These are phyloP conservation scores for Rhizophagus clarus DNA, from an alignment of 192 early-diverging fungal species.

Conservation along the genomic window DNA sequence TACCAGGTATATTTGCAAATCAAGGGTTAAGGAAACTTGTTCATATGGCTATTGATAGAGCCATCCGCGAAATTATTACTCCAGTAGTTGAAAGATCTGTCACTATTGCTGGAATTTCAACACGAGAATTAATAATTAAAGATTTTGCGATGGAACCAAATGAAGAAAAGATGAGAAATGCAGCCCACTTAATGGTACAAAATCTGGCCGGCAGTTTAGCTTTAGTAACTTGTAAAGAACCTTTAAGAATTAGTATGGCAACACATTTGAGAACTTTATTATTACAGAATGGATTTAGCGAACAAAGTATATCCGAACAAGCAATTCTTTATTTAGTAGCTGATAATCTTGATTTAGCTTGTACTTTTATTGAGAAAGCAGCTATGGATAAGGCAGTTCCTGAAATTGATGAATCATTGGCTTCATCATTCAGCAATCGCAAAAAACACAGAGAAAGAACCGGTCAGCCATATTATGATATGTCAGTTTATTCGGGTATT, in stretches of 20 bases:
- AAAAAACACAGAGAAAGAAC: conserved; percentile 89
- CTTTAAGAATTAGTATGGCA: conserved; percentile 82
- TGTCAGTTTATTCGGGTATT: conserved; percentile 69
- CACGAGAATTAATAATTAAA: conserved; percentile 89
- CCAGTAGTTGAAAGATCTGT: conserved; percentile 94
- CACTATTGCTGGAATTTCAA: conserved; percentile 89
- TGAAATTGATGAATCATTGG: conserved; percentile 90
- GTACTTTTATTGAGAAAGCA: conserved; percentile 92
- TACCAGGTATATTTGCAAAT: conserved; percentile 69
- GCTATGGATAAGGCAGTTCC: conserved; percentile 93
- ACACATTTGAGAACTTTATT: conserved; percentile 71
- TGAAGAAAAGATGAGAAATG: conserved; percentile 91
- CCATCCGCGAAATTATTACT: conserved; percentile 86
- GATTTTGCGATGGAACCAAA: conserved; percentile 96
- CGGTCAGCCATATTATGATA: conserved; percentile 90
- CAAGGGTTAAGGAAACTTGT: conserved; percentile 89
- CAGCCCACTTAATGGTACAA: conserved; percentile 95
- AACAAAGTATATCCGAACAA: conserved; percentile 81
- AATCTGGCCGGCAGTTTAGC: conserved; percentile 85
- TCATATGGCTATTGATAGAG: conserved; percentile 82
- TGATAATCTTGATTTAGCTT: conserved; percentile 94
- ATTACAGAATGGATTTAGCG: conserved; percentile 74
- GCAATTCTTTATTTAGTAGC: conserved; percentile 81
- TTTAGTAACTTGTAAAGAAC: conserved; percentile 91
- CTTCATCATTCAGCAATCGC: conserved; percentile 66